These are phyloP conservation scores for Xanthoparmelia taractica DNA, from an alignment of 495 filamentous ascomycete genomes.

Conservation along the genomic window DNA sequence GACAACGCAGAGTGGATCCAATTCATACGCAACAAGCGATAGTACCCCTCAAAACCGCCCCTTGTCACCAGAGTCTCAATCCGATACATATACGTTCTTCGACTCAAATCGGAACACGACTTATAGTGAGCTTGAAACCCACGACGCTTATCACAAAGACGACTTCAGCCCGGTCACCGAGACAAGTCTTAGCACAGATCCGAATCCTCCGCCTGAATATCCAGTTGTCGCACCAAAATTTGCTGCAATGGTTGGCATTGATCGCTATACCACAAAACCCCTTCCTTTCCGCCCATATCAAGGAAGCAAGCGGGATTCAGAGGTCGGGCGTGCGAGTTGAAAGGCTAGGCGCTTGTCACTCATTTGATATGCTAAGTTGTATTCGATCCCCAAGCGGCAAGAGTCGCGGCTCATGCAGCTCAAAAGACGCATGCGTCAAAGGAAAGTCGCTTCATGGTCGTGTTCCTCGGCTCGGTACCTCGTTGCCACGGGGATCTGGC, in stretches of 20 bases:
- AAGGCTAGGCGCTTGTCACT: not conserved
- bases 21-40: not conserved
- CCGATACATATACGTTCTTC: not conserved
- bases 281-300: not conserved
- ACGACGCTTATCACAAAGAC: not conserved
- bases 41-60: constrained; percentile 1
- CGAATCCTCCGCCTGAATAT: not conserved
- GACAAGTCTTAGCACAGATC: not conserved
- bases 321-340: not conserved
- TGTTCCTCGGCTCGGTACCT: too few species aligned
- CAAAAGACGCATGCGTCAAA: too few species aligned
- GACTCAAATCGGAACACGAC: not conserved
- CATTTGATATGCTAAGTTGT: too few species aligned
- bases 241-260: not conserved
- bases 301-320: not conserved
- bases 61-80: constrained; percentile 6
- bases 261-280: not conserved
- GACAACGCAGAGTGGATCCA: not conserved
- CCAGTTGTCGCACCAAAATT: not conserved
- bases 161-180: not conserved
- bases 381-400: too few species aligned
- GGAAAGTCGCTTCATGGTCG: too few species aligned
- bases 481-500: too few species aligned
- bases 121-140: not conserved
- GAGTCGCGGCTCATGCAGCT: too few species aligned